These are phyloP conservation scores for Breynia disticha DNA, from an alignment of 441 rosid species.

Conservation along the genomic window DNA sequence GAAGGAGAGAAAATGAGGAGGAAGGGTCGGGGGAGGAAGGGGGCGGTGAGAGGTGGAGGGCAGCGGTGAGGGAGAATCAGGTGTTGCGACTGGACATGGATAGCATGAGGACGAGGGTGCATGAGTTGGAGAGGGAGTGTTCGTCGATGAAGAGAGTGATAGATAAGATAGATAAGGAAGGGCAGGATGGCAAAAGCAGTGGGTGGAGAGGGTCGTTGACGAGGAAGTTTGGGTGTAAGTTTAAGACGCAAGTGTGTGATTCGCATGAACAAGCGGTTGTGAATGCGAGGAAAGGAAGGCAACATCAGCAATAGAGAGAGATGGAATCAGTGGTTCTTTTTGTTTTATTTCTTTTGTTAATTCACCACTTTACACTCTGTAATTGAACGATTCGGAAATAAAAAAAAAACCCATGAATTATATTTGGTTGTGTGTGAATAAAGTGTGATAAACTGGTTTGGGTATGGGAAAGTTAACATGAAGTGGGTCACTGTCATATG, in stretches of 20 bases:
- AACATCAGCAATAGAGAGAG: conserved; percentile 20
- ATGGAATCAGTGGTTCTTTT: not conserved
- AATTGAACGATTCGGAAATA: no score
- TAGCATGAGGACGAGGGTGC: conserved; percentile 90
- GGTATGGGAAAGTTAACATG: no score
- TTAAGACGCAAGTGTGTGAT: conserved; percentile 86
- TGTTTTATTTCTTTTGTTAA: not conserved
- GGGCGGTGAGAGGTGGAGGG: conserved; percentile 39
- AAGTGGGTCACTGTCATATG: no score
- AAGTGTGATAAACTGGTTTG: no score
- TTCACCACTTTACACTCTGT: no score
- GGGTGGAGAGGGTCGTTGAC: conserved; percentile 52
- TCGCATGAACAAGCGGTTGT: conserved; percentile 68
- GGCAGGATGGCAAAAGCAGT: conserved; percentile 10
- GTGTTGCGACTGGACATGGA: conserved; percentile 93
- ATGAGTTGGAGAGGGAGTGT: conserved; percentile 75
- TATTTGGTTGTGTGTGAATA: no score
- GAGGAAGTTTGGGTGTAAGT: conserved; percentile 66
- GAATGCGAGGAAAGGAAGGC: conserved; percentile 33
- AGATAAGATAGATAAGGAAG: conserved; percentile 52
- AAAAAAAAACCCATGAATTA: no score
- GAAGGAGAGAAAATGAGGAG: conserved; percentile 18
- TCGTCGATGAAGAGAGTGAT: conserved; percentile 81
- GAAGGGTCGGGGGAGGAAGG: conserved; percentile 16
- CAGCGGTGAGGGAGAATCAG: conserved; percentile 84